These are phyloP conservation scores for Casuarina glauca DNA, from an alignment of 306 rosid species.

Conservation along the genomic window DNA sequence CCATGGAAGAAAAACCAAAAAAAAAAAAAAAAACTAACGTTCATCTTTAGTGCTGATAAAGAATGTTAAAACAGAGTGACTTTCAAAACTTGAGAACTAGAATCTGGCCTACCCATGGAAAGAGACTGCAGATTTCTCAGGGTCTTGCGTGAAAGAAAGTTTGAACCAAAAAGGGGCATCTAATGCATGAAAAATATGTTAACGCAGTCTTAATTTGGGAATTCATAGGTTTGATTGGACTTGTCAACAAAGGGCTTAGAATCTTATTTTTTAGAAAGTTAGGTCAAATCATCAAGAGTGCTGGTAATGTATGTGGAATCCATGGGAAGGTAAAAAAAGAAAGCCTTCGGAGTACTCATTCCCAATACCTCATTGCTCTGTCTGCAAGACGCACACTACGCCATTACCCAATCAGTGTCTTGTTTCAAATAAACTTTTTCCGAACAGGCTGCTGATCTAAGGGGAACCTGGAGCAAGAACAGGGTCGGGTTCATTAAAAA, in stretches of 20 bases:
- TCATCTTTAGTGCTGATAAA: no score
- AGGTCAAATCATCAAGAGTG: no score
- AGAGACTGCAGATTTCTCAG: conserved; percentile 18
- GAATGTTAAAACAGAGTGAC: not conserved
- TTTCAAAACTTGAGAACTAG: conserved; percentile 10
- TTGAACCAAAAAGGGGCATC: conserved; percentile 40
- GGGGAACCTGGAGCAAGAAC: not conserved
- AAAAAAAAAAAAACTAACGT: not conserved
- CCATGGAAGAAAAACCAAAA: conserved; percentile 8
- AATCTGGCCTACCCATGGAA: conserved; percentile 19
- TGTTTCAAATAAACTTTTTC: not conserved
- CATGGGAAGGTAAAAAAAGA: no score
- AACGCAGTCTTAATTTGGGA: conserved; percentile 5
- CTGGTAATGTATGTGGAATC: no score
- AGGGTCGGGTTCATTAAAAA: conserved; percentile 4
- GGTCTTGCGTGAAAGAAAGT: conserved; percentile 26
- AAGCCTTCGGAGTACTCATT: no score
- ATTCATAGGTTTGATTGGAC: not conserved
- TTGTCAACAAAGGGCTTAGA: no score
- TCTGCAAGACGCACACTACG: not conserved
- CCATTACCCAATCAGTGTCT: not conserved
- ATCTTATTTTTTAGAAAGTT: no score
- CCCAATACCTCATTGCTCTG: not conserved
- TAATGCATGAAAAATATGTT: not conserved
- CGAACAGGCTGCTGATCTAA: not conserved